Evolutionary conservation across 2,329 filamentous ascomycete genomes (phyloP).

Genomic region (Colletotrichum ledebouriae): DNA sequence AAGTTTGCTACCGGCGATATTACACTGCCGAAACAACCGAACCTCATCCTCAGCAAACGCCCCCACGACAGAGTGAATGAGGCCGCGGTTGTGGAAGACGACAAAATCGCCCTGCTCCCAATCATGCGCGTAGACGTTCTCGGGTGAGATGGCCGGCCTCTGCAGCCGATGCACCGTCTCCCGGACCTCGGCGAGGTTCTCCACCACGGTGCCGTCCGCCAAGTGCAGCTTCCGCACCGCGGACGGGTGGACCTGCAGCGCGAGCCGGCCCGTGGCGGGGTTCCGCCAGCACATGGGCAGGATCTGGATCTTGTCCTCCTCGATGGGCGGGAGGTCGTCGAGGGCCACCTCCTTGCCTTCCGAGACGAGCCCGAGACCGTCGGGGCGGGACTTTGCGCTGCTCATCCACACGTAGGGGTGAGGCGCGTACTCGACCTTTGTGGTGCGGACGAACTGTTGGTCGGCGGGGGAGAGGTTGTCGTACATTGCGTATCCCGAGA

Average conservation of each 20-base stretch:
- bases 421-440: conserved; percentile 80
- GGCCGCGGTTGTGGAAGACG: conserved; percentile 82
- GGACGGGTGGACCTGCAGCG: conserved; percentile 81
- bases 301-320: conserved; percentile 75
- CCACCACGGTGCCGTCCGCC: conserved; percentile 75
- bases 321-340: conserved; percentile 73
- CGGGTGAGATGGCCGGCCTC: conserved; percentile 77
- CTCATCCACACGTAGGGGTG: conserved; percentile 90
- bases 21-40: conserved; percentile 82
- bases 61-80: conserved; percentile 81
- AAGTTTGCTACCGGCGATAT: conserved; percentile 75
- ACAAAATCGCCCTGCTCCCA: conserved; percentile 84
- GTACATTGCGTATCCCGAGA: conserved; percentile 79
- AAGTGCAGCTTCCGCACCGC: conserved; percentile 78
- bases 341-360: conserved; percentile 73
- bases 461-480: conserved; percentile 74
- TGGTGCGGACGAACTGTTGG: conserved; percentile 75
- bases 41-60: conserved; percentile 81
- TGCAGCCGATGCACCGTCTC: conserved; percentile 78
- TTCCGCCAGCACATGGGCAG: conserved; percentile 85
- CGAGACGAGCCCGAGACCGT: conserved; percentile 79
- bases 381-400: conserved; percentile 72
- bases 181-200: conserved; percentile 75
- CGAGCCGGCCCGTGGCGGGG: conserved; percentile 75
- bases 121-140: conserved; percentile 78